Base-by-base conservation (phyloP, 805 yeast species). In the Hanseniaspora valbyensis region DNA sequence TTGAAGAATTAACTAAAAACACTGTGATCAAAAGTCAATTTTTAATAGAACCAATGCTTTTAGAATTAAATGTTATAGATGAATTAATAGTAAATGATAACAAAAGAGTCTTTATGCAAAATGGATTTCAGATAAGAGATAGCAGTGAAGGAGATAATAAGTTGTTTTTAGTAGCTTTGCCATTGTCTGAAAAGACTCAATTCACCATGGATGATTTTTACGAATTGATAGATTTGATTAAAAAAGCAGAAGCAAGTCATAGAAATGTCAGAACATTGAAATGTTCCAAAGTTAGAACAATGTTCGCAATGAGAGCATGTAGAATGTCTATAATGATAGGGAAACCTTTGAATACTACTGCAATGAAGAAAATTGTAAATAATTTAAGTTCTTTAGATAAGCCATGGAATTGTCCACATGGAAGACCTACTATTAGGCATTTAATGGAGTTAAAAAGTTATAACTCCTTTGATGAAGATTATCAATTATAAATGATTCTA, bases 361-460 rank as follows among this genome's bases (percentile, higher is more conserved):
- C 77, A 7, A 92, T 92, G 99, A 61, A 64, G 1, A 67, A 60
- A 34, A 78, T 92, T 2, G 89, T 92, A 5, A 61, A 67, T 28
- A 74, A 87, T 59, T 67, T 92, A 48, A 77, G 90, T 12, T 68
- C 63, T 0, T 69, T 92, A 34, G 89, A 87, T 54, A 85, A 86
- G 61, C 99, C 99, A 0, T 92, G 99, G 98, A 83, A 81, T 58
- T 80, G 88, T 60, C 99, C 99, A 0, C 99, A 92, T 66, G 98
- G 99, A 0, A 70, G 99, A 55, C 99, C 98, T 0, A 92, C 99
- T 1, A 79, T 92, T 83, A 73, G 98, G 50, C 96, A 90, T 64
- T 69, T 90, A 53, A 77, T 81, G 53, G 87, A 84, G 51, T 59
- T 81, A 34, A 63, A 68, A 38, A 64, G 68, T 42, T 71, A 78